Conservation (phyloP, 73 alveolate species). For the Tetrahymena thermophila region DNA sequence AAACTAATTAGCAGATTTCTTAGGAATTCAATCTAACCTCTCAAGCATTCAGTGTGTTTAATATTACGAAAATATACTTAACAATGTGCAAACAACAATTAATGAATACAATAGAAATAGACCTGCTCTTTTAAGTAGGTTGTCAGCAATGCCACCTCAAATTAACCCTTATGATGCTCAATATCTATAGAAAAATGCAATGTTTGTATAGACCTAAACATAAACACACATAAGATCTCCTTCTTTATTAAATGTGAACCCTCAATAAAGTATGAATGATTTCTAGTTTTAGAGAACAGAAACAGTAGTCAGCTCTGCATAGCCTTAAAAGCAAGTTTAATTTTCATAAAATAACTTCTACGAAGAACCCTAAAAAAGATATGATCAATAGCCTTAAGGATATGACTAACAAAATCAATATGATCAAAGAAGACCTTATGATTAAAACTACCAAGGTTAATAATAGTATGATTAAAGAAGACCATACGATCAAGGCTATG, state of each 20-base stretch:
- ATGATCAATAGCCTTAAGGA: not conserved
- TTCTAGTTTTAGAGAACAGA: not conserved
- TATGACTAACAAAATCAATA: not conserved
- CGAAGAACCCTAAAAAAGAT: not conserved
- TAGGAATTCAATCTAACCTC: not conserved
- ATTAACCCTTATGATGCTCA: not conserved
- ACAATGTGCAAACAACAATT: not conserved
- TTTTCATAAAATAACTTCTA: not conserved
- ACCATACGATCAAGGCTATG: not conserved
- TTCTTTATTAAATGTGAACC: not conserved
- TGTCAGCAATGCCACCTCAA: not conserved
- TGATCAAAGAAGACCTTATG: not conserved
- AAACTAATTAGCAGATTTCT: not conserved
- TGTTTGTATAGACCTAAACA: not conserved
- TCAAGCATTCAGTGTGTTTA: not conserved
- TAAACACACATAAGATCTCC: not conserved
- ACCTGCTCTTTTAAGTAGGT: not conserved
- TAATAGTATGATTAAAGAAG: not conserved
- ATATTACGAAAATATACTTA: not conserved
- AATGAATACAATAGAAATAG: not conserved
- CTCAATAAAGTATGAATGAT: not conserved
- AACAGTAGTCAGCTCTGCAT: not conserved
- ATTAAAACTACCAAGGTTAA: not conserved
- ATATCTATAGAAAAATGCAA: not conserved
- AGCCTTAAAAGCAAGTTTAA: not conserved